Conservation (phyloP, 495 filamentous ascomycete genomes). For the Aspergillus asperescens region DNA sequence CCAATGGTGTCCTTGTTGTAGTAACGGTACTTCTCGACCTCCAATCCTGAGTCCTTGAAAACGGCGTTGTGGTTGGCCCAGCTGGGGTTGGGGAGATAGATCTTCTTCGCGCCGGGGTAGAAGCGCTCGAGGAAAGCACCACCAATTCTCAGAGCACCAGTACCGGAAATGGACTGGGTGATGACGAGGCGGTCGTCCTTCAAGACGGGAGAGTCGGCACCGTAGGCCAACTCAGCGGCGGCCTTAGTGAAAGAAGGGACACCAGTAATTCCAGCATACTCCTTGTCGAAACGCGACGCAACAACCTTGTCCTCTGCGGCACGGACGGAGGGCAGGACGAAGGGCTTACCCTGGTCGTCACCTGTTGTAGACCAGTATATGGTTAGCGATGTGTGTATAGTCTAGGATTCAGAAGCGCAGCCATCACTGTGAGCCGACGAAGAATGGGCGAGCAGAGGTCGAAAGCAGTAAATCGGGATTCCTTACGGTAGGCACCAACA, state of each 20-base stretch:
- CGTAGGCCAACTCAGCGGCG: constrained; percentile 86
- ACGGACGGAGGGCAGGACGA: constrained; percentile 90
- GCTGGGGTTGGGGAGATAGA: constrained; percentile 92
- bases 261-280: constrained; percentile 97
- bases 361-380: constrained; percentile 34
- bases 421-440: neutral
- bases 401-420: neutral
- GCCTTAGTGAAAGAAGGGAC: constrained; percentile 89
- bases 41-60: constrained; percentile 86
- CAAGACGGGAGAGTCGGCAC: constrained; percentile 66
- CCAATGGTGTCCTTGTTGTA: constrained; percentile 99
- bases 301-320: constrained; percentile 85
- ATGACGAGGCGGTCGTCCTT: constrained; percentile 77
- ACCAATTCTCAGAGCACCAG: constrained; percentile 89
- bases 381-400: neutral
- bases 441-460: neutral
- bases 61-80: constrained; percentile 98
- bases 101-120: constrained; percentile 84
- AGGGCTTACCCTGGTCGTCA: constrained; percentile 95
- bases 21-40: constrained; percentile 93
- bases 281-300: constrained; percentile 75
- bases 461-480: neutral
- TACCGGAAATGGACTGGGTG: constrained; percentile 97
- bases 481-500: constrained; percentile 54
- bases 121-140: constrained; percentile 87